Conservation (phyloP, 208 protist species). For the Novymonas esmeraldas region DNA sequence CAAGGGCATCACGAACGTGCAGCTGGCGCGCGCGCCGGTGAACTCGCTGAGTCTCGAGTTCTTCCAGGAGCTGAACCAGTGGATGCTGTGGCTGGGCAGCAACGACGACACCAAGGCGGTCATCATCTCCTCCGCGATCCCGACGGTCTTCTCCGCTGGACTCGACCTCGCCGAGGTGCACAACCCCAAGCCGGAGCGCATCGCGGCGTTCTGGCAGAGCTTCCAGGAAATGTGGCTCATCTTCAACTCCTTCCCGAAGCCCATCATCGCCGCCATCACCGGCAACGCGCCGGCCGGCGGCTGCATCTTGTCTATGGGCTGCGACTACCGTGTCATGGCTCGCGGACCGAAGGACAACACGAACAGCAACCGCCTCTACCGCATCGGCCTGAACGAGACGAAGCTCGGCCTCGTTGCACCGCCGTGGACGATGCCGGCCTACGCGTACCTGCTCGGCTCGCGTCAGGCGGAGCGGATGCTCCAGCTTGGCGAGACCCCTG, state of each 20-base stretch:
- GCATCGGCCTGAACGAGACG: constrained; percentile 84
- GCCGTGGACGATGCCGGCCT: constrained; percentile 75
- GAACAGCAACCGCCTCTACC: constrained; percentile 51
- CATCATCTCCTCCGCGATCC: constrained; percentile 69
- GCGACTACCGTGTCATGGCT: constrained; percentile 84
- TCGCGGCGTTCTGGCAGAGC: constrained; percentile 65
- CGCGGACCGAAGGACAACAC: constrained; percentile 49
- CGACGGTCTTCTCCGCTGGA: constrained; percentile 81
- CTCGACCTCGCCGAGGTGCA: constrained; percentile 80
- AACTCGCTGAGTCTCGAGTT: constrained; percentile 80
- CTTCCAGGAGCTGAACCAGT: constrained; percentile 81
- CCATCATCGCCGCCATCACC: constrained; percentile 77
- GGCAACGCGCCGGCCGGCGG: constrained; percentile 77
- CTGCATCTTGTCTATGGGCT: constrained; percentile 79
- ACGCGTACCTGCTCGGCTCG: constrained; percentile 69
- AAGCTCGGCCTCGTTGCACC: constrained; percentile 75
- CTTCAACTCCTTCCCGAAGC: constrained; percentile 81
- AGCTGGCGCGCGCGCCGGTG: constrained; percentile 58
- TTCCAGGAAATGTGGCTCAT: constrained; percentile 87
- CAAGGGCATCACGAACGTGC: constrained; percentile 61
- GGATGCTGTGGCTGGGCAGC: constrained; percentile 84
- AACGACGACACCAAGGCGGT: constrained; percentile 72
- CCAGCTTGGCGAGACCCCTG: constrained; percentile 76
- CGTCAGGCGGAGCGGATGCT: constrained; percentile 76
- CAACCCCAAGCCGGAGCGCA: constrained; percentile 66